phyloP scores from a whole-genome alignment of 176 grass and related monocot species.

The Carex cristatella region DNA sequence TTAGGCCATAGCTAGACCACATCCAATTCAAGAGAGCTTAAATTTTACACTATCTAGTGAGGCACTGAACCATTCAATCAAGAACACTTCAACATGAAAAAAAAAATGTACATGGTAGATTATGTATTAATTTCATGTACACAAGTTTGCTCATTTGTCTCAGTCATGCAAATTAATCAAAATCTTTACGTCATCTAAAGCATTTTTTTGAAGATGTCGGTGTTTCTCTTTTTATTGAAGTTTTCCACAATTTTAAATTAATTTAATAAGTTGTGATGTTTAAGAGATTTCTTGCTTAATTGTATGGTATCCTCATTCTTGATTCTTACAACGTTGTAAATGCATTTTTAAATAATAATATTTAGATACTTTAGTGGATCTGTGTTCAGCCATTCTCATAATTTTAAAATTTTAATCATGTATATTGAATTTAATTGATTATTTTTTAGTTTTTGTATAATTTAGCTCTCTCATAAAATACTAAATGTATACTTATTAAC shows the following conservation, averaged over 20 bases:
- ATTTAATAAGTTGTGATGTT: neutral
- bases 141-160: constrained; percentile 3
- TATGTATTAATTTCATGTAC: neutral
- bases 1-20: neutral
- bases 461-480: too few relatives aligned
- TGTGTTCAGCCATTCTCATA: too few relatives aligned
- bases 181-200: neutral
- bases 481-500: too few relatives aligned
- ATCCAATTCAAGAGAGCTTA: constrained; percentile 1
- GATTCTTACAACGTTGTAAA: neutral
- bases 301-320: neutral
- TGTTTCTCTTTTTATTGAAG: neutral
- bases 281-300: neutral
- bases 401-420: too few relatives aligned
- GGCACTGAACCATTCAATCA: constrained; percentile 13
- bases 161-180: constrained; percentile 1
- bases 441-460: too few relatives aligned
- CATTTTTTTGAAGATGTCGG: neutral
- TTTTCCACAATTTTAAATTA: neutral
- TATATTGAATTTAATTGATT: too few relatives aligned
- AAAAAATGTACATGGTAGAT: neutral
- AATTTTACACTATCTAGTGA: neutral
- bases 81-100: neutral
- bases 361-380: neutral
- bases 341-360: neutral